Evolutionary conservation across 2,329 filamentous ascomycete species (phyloP).

Genomic region (Diaporthe longicolla): DNA sequence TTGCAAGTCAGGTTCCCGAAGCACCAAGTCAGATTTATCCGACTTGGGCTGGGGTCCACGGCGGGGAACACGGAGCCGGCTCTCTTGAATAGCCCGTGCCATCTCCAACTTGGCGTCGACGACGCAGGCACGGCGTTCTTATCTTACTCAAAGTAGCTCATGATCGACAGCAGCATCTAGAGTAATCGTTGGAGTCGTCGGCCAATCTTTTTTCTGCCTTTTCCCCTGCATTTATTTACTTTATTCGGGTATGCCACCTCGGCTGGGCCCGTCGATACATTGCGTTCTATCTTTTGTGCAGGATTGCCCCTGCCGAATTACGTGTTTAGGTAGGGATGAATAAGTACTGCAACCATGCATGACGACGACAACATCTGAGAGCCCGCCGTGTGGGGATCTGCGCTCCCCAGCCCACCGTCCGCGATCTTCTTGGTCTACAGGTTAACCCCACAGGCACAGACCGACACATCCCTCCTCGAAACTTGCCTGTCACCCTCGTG

Average conservation of each 20-base stretch:
- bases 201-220: background rate
- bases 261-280: constrained; percentile 17
- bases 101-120: constrained; percentile 5
- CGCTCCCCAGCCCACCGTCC: background rate
- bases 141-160: background rate
- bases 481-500: background rate
- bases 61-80: constrained; percentile 31
- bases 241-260: background rate
- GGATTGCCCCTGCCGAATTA: background rate
- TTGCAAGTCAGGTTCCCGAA: background rate
- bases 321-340: background rate
- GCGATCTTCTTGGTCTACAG: constrained; percentile 10
- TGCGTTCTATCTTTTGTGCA: background rate
- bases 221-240: background rate
- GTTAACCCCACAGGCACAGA: constrained; percentile 9
- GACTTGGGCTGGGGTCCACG: background rate
- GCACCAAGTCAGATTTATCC: background rate
- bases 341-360: background rate
- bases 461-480: background rate
- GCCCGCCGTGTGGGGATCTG: constrained; percentile 18
- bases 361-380: constrained; percentile 24
- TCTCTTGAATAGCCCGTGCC: background rate
- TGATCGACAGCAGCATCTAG: background rate
- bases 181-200: background rate
- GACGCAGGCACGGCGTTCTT: constrained; percentile 13